Evolutionary conservation across 441 rosid species (phyloP).

Genomic region (Sinapis alba): DNA sequence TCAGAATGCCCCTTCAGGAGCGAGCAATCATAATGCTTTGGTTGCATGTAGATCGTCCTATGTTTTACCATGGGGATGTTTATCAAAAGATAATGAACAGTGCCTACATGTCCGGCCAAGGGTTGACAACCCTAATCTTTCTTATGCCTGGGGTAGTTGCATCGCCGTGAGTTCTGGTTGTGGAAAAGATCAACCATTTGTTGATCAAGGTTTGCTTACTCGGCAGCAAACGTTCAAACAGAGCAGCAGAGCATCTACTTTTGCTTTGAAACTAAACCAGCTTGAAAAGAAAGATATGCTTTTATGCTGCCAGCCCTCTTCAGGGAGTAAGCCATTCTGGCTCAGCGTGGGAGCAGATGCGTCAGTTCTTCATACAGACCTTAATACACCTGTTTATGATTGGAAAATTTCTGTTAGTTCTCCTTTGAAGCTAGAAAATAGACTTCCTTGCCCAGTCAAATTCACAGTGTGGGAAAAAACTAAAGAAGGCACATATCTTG

Average conservation of each 20-base stretch:
- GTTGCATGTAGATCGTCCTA: slow-evolving; percentile 74
- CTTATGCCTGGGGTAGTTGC: slow-evolving; percentile 79
- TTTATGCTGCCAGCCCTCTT: slow-evolving; percentile 59
- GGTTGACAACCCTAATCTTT: slow-evolving; percentile 52
- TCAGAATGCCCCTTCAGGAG: slow-evolving; percentile 45
- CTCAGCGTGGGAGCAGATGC: slow-evolving; percentile 93
- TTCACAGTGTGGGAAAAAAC: slow-evolving; percentile 90
- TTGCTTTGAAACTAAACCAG: slow-evolving; percentile 69
- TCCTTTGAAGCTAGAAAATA: slow-evolving; percentile 95
- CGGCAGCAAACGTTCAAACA: slow-evolving; percentile 70
- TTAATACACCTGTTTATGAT: slow-evolving; percentile 94
- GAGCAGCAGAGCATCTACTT: slow-evolving; percentile 57
- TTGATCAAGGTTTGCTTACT: slow-evolving; percentile 68
- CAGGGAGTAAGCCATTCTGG: slow-evolving; percentile 80
- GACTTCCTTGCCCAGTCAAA: slow-evolving; percentile 89
- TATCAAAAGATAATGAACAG: slow-evolving; percentile 66
- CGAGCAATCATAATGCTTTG: slow-evolving; percentile 50
- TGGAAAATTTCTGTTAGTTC: slow-evolving; percentile 90
- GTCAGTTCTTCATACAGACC: slow-evolving; percentile 85
- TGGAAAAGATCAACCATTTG: slow-evolving; percentile 72
- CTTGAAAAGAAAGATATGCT: slow-evolving; percentile 97
- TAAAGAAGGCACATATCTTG: slow-evolving; percentile 76
- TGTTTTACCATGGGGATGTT: slow-evolving; percentile 90
- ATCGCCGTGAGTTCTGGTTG: slow-evolving; percentile 69
- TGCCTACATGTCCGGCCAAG: slow-evolving; percentile 79